Evolutionary conservation across 441 rosid genomes (phyloP).

Genomic region (Adansonia rubrostipa): DNA sequence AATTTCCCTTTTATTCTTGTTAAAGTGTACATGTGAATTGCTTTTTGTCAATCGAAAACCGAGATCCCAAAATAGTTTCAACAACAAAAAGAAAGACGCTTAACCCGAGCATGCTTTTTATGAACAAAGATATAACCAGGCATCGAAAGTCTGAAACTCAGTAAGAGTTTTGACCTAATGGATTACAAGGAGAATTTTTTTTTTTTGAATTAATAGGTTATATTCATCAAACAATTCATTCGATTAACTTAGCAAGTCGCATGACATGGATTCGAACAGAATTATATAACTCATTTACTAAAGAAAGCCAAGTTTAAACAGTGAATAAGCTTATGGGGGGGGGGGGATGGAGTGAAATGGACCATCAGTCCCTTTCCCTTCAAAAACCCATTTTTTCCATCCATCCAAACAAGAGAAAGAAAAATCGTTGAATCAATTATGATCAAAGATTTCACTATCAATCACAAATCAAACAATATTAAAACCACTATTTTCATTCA

Average conservation of each 20-base stretch:
- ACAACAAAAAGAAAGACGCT: background rate
- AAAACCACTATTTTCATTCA: background rate
- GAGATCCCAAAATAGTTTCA: too few species aligned
- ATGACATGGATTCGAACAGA: background rate
- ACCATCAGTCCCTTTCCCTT: background rate
- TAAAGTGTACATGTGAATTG: background rate
- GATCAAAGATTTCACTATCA: background rate
- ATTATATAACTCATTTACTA: background rate
- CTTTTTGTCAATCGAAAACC: background rate
- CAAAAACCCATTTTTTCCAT: background rate
- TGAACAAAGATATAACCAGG: background rate
- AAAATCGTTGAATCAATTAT: background rate
- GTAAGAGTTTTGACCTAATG: background rate
- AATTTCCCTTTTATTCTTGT: background rate
- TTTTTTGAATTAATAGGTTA: background rate
- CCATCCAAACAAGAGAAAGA: background rate
- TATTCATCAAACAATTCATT: background rate
- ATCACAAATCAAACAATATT: background rate
- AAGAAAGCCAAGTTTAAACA: background rate
- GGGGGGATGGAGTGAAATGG: background rate
- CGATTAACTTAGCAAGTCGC: background rate
- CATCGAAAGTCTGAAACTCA: background rate
- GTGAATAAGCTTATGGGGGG: background rate
- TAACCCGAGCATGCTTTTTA: background rate
- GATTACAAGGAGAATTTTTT: background rate